A percentile compares a stretch with the other conserved stretches of the same genome.
These are phyloP conservation scores for Solanum lignicaule DNA, from an alignment of 257 asterid species.

Conservation along the genomic window DNA sequence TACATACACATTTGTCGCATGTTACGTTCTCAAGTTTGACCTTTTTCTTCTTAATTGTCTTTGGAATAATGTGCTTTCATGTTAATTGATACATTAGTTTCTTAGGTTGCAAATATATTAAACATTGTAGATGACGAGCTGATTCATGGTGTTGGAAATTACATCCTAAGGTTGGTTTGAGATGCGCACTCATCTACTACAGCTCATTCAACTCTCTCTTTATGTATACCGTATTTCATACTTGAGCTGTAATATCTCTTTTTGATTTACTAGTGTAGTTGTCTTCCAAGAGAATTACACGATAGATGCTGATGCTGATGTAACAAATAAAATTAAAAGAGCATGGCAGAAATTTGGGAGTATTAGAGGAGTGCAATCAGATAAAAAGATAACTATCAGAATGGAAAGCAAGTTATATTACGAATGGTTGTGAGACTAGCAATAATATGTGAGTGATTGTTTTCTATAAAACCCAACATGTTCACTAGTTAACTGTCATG, in stretches of 20 bases:
- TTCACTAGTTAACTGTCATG: not conserved
- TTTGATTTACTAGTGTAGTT: not conserved
- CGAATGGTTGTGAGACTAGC: not conserved
- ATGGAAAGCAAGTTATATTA: not conserved
- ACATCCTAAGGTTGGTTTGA: constrained; percentile 57
- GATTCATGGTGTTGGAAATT: constrained; percentile 62
- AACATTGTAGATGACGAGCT: constrained; percentile 78
- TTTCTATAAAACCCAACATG: not conserved
- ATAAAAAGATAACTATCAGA: not conserved
- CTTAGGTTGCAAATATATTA: constrained; percentile 81
- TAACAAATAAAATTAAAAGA: not conserved
- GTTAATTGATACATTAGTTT: constrained; percentile 6
- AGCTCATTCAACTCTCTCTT: not conserved
- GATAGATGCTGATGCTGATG: not conserved
- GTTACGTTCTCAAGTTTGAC: not conserved
- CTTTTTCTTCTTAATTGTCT: not conserved
- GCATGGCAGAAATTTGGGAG: not conserved
- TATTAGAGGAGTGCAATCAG: not conserved
- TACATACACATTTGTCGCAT: not conserved
- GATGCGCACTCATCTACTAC: not conserved
- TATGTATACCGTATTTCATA: not conserved
- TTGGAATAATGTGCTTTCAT: not conserved
- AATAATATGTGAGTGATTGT: not conserved
- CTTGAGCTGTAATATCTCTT: not conserved
- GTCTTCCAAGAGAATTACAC: not conserved